Evolutionary conservation across 345 rosid genomes (phyloP).

Genomic region (Draba incana): DNA sequence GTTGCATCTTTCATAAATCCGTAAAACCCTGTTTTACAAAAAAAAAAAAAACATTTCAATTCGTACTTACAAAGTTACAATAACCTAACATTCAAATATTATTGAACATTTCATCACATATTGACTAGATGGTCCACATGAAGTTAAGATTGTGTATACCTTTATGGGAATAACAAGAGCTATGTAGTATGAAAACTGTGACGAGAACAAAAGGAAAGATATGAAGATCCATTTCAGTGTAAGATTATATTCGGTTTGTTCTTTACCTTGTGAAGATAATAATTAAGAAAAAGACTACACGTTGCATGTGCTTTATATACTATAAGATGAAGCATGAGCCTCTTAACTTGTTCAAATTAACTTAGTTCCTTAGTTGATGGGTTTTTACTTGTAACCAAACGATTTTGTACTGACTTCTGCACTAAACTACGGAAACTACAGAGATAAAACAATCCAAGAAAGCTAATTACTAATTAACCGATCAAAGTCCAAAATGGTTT

Average conservation of each 20-base stretch:
- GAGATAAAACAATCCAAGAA: not conserved
- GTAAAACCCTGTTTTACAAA: conserved; percentile 48
- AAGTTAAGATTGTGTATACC: conserved; percentile 40
- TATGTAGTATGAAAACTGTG: conserved; percentile 32
- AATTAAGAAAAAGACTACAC: not conserved
- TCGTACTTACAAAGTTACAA: not conserved
- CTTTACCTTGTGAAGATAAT: not conserved
- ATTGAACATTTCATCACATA: conserved; percentile 3
- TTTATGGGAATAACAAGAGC: conserved; percentile 47
- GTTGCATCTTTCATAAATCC: conserved; percentile 62
- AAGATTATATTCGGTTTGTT: not conserved
- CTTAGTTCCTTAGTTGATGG: conserved; percentile 14
- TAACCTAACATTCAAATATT: not conserved
- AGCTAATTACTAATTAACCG: not conserved
- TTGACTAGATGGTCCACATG: conserved; percentile 18
- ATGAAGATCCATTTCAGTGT: conserved; percentile 26
- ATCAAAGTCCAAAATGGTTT: not conserved
- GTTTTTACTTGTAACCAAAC: conserved; percentile 15
- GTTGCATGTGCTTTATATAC: conserved; percentile 12
- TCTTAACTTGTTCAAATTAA: not conserved
- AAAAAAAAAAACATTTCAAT: not conserved
- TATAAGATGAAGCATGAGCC: not conserved
- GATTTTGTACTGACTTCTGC: conserved; percentile 1
- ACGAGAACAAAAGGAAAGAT: conserved; percentile 28
- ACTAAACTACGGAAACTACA: not conserved